Percentiles rank a stretch among this genome's conserved stretches.
phyloP scores from a whole-genome alignment of 306 rosid species.

The peach (Prunus persica) region DNA sequence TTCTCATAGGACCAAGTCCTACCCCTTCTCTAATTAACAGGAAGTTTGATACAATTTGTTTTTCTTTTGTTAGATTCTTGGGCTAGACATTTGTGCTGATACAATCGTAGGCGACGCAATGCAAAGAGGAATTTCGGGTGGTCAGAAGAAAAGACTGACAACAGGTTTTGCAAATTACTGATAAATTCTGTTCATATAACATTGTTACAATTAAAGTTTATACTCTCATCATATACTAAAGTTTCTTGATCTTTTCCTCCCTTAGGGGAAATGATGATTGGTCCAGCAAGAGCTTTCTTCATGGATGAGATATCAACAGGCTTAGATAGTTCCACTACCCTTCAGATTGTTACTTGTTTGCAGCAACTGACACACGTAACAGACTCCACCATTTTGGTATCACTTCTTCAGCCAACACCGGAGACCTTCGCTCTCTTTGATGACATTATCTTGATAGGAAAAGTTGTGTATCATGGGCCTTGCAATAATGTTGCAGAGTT shows the following conservation, averaged over 20 bases:
- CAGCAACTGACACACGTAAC: slow-evolving; percentile 53
- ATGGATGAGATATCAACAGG: slow-evolving; percentile 83
- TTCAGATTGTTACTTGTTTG: slow-evolving; percentile 51
- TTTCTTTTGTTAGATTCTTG: slow-evolving; percentile 33
- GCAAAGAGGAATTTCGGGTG: slow-evolving; percentile 61
- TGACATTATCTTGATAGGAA: slow-evolving; percentile 55
- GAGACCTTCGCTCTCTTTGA: slow-evolving; percentile 68
- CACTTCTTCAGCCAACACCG: slow-evolving; percentile 70
- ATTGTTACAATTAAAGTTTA: no score
- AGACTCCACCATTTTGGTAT: slow-evolving; percentile 53
- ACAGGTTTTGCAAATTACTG: slow-evolving; percentile 36
- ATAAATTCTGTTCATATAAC: neutral
- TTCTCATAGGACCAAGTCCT: neutral
- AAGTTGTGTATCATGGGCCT: slow-evolving; percentile 62
- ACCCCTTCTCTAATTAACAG: neutral
- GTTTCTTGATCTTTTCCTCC: neutral
- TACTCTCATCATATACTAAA: no score
- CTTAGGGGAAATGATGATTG: slow-evolving; percentile 58
- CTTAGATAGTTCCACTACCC: slow-evolving; percentile 67
- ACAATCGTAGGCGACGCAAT: slow-evolving; percentile 51
- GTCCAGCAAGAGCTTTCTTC: slow-evolving; percentile 52
- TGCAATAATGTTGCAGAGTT: slow-evolving; percentile 33
- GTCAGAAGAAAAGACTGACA: slow-evolving; percentile 61
- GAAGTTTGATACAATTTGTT: neutral
- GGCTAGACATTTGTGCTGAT: slow-evolving; percentile 56